These are phyloP conservation scores for Trametes maxima DNA, from an alignment of 768 basidiomycete genomes.

Conservation along the genomic window DNA sequence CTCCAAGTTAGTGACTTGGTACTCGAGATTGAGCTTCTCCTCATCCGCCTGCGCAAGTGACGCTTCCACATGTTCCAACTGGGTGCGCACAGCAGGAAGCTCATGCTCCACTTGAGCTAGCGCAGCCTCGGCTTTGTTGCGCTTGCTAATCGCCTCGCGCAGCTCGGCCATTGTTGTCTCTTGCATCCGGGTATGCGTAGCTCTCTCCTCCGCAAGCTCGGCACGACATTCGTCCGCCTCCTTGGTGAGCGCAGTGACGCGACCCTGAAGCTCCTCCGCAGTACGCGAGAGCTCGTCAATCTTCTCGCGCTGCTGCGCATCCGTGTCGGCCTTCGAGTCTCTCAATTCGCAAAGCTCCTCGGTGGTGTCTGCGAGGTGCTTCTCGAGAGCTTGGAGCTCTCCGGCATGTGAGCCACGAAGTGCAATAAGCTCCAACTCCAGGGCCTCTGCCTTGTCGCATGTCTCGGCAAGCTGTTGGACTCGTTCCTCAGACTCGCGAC, in stretches of 20 bases:
- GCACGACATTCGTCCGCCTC: constrained; percentile 28
- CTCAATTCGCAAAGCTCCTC: constrained; percentile 17
- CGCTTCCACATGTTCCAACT: constrained; percentile 43
- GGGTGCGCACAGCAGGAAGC: constrained; percentile 36
- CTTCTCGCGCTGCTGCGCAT: constrained; percentile 20
- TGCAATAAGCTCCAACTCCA: constrained; percentile 14
- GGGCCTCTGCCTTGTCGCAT: not conserved
- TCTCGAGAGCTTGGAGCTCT: constrained; percentile 28
- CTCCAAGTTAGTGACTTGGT: constrained; percentile 57
- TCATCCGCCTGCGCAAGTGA: constrained; percentile 43
- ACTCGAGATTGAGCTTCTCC: constrained; percentile 56
- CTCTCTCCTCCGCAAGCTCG: constrained; percentile 25
- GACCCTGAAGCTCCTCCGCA: constrained; percentile 38
- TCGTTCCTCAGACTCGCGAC: constrained; percentile 1
- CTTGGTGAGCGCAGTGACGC: constrained; percentile 41
- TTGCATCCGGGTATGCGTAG: constrained; percentile 17
- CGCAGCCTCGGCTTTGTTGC: constrained; percentile 20
- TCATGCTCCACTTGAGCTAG: constrained; percentile 26
- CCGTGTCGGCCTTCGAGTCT: constrained; percentile 20
- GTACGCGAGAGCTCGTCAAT: constrained; percentile 20
- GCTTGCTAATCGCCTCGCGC: constrained; percentile 23
- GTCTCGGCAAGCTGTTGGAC: not conserved
- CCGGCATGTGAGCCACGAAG: constrained; percentile 17
- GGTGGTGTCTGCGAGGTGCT: constrained; percentile 22
- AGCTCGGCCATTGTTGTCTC: constrained; percentile 23